phyloP scores from a whole-genome alignment of 352 stramenopile genomes.

The Stephanocyclus meneghinianus region DNA sequence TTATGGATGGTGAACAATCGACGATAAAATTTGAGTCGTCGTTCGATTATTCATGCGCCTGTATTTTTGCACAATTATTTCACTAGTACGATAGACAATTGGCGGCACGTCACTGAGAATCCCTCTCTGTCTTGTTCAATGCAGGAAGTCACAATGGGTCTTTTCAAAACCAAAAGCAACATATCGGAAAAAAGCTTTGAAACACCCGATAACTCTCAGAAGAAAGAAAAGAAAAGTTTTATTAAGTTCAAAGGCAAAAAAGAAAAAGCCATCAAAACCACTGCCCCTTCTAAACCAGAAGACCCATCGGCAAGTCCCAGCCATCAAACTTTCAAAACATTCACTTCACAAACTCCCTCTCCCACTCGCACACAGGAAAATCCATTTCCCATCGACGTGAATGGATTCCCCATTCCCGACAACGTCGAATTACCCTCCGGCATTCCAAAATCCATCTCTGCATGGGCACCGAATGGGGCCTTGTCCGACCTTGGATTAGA shows the following conservation, averaged over 20 bases:
- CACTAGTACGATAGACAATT: too few species aligned
- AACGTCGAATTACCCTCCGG: constrained; percentile 8
- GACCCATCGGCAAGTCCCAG: neutral
- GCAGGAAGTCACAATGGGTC: neutral
- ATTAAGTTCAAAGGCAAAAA: neutral
- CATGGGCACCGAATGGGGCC: neutral
- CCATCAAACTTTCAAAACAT: neutral
- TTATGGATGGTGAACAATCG: too few species aligned
- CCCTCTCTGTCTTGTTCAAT: too few species aligned
- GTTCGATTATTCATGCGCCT: too few species aligned
- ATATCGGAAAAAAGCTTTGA: neutral
- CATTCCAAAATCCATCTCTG: constrained; percentile 46
- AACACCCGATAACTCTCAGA: neutral
- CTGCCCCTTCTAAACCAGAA: neutral
- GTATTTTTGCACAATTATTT: too few species aligned
- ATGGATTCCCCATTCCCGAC: neutral
- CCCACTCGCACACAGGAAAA: neutral
- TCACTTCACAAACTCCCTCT: neutral
- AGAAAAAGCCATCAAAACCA: neutral
- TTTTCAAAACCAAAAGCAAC: constrained; percentile 12
- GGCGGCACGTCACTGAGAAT: too few species aligned
- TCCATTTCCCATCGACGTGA: neutral
- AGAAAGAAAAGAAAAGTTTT: constrained; percentile 4
- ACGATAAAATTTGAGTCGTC: too few species aligned
- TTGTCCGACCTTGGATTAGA: neutral